Percentiles rank a stretch among this genome's conserved stretches.
phyloP scores from a whole-genome alignment of 2,329 filamentous ascomycete species.

The Ceratocystis destructans region DNA sequence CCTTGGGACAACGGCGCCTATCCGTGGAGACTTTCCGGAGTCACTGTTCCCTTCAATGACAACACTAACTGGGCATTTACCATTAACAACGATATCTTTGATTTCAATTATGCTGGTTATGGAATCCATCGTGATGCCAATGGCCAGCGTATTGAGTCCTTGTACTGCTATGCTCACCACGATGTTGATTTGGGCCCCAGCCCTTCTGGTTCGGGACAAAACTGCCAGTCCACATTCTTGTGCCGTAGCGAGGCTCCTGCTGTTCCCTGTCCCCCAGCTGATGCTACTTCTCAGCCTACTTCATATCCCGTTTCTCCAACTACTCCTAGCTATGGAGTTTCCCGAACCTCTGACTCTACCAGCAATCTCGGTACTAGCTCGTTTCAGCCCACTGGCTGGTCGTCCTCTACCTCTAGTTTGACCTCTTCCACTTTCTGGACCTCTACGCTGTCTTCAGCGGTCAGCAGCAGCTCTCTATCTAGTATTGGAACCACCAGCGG shows the following conservation, averaged over 20 bases:
- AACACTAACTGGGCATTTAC: conserved; percentile 10
- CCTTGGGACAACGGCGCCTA: conserved; percentile 3
- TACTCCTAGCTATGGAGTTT: not conserved
- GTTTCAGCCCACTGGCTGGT: not conserved
- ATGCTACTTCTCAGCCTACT: not conserved
- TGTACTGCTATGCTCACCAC: conserved; percentile 10
- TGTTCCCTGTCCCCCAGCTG: conserved; percentile 6
- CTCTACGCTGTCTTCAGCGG: not conserved
- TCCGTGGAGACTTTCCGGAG: conserved; percentile 10
- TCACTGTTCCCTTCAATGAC: conserved; percentile 11
- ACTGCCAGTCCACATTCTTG: conserved; percentile 10
- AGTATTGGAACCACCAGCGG: not conserved
- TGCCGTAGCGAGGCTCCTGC: conserved; percentile 9
- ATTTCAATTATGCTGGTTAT: conserved; percentile 14
- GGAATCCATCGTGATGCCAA: not conserved
- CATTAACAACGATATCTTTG: conserved; percentile 11
- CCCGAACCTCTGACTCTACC: not conserved
- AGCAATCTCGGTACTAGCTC: not conserved
- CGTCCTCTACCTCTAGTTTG: not conserved
- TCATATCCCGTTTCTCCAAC: conserved; percentile 4
- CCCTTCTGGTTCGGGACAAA: not conserved
- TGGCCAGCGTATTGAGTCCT: conserved; percentile 8
- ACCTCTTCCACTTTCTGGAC: conserved; percentile 1
- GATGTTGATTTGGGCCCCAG: not conserved
- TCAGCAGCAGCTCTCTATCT: not conserved